Base-by-base conservation (phyloP, 2,329 filamentous ascomycete genomes). In the Nemania sp. region DNA sequence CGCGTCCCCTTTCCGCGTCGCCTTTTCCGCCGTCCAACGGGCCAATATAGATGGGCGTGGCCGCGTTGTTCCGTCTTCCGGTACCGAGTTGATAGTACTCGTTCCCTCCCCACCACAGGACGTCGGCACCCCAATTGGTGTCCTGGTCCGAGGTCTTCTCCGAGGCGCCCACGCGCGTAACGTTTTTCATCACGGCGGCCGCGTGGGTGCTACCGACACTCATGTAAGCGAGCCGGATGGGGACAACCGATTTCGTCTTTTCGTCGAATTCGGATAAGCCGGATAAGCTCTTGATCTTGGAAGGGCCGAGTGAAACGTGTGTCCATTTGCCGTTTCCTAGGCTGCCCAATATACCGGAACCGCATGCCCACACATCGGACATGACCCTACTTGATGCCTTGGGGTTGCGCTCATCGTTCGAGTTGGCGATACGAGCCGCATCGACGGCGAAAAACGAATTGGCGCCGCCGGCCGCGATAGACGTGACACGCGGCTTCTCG, bases 81-180 rank as follows among this genome's bases (percentile, higher is more conserved):
- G 90, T 97, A 12, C 95, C 95, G 25, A 99, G 84, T 77, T 99
- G 95, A 75, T 90, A 97, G 73, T 89, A 86, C 78, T 98, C 93
- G 71, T 98, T 99, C 54, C 92, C 92, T 63, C 95, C 95, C 91
- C 93, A 99, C 81, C 91, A 96, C 1, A 98, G 75, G 32, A 93
- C 88, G 73, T 98, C 95, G 4, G 90, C 87, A 50, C 95, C 95
- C 86, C 88, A 97, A 73, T 95, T 93, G 1, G 88, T 91, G 69
- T 92, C 90, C 66, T 90, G 89, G 42, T 85, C 79, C 1, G 83
- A 82, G 15, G 69, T 80, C 55, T 72, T 76, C 62, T 69, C 73
- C 2, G 81, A 78, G 1, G 87, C 82, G 15, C 81, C 77, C 5
- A 92, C 81, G 54, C 87, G 81, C 1, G 90, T 90, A 32, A 90